A percentile compares a stretch with the other conserved stretches of the same genome.
phyloP scores from a whole-genome alignment of 139 green algal genomes.

The Microglena sp. region DNA sequence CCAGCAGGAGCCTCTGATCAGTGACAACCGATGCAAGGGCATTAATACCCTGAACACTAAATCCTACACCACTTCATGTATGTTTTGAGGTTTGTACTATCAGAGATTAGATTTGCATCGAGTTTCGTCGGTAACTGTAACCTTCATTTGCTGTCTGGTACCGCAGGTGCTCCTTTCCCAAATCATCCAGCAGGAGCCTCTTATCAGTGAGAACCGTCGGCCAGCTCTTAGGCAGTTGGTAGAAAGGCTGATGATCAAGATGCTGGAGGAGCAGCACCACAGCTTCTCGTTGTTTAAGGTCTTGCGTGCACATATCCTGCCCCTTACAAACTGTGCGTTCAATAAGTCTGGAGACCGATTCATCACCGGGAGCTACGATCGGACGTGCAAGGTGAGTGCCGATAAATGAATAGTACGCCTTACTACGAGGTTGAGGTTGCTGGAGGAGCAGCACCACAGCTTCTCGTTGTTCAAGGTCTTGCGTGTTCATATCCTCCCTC shows the following conservation, averaged over 20 bases:
- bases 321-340: constrained; percentile 74
- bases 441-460: constrained; percentile 32
- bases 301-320: constrained; percentile 59
- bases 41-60: too few species aligned
- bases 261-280: constrained; percentile 34
- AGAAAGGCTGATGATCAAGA: constrained; percentile 43
- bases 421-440: not conserved
- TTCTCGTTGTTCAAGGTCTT: constrained; percentile 63
- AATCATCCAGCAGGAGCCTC: constrained; percentile 51
- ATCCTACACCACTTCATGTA: too few species aligned
- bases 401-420: too few species aligned
- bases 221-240: constrained; percentile 43
- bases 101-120: too few species aligned
- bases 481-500: constrained; percentile 56
- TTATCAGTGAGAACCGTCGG: constrained; percentile 44
- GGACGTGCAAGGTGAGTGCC: constrained; percentile 62
- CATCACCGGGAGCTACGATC: constrained; percentile 69
- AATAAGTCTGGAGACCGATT: constrained; percentile 69
- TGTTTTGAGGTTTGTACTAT: too few species aligned
- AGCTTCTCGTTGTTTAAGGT: constrained; percentile 60
- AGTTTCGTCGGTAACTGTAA: too few species aligned
- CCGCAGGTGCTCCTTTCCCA: constrained; percentile 38
- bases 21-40: too few species aligned
- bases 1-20: too few species aligned
- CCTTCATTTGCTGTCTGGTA: too few species aligned